Percentiles rank a stretch among this genome's conserved stretches.
These are phyloP conservation scores for Herpetomonas samuelpessoai DNA, from an alignment of 208 protist species.

Conservation along the genomic window DNA sequence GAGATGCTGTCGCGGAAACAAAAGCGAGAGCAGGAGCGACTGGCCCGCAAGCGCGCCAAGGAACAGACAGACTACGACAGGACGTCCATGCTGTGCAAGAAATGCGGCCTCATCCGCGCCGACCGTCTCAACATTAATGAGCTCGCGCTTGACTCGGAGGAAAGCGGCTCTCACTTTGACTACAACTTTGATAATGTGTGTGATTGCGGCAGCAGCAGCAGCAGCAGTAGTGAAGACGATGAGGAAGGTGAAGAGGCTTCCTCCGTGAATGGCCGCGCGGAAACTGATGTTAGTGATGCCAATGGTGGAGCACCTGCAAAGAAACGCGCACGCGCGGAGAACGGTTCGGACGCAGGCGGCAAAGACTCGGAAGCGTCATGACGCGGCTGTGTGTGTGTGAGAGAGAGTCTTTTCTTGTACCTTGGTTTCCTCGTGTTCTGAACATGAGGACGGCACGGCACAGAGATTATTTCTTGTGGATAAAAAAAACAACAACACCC, in stretches of 20 bases:
- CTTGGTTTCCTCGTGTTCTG: no score
- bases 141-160: constrained; percentile 83
- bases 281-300: no score
- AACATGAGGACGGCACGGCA: no score
- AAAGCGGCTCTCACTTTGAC: constrained; percentile 88
- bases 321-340: not conserved
- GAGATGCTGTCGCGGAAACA: constrained; percentile 71
- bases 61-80: constrained; percentile 76
- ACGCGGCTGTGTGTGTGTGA: not conserved
- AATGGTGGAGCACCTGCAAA: not conserved
- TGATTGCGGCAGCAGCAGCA: constrained; percentile 63
- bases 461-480: no score
- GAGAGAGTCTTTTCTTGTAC: no score
- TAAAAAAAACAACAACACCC: no score
- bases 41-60: constrained; percentile 69
- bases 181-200: constrained; percentile 90
- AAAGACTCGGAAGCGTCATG: not conserved
- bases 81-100: constrained; percentile 78
- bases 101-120: constrained; percentile 76
- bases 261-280: not conserved
- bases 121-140: constrained; percentile 88
- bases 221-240: constrained; percentile 24
- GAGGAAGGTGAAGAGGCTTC: constrained; percentile 18
- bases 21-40: constrained; percentile 32
- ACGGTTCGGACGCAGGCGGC: not conserved